A percentile compares a stretch with the other conserved stretches of the same genome.
Evolutionary conservation across 306 rosid genomes (phyloP).

Genomic region (Fagus sylvatica): DNA sequence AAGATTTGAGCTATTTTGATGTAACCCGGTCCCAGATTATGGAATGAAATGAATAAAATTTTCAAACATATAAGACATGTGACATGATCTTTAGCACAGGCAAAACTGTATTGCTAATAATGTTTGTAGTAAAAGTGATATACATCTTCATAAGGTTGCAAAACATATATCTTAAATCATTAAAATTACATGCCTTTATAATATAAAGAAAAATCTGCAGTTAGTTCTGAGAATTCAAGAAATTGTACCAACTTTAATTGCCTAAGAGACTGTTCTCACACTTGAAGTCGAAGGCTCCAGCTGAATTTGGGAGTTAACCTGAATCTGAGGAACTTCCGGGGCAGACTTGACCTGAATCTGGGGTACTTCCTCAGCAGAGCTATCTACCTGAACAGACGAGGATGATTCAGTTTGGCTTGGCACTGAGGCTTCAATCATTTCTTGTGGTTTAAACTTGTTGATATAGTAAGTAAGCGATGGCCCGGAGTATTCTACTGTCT

Average conservation of each 20-base stretch:
- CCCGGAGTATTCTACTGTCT: constrained; percentile 64
- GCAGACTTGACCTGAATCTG: constrained; percentile 37
- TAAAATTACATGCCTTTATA: not conserved
- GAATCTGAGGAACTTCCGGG: no score
- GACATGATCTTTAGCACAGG: not conserved
- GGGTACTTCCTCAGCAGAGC: constrained; percentile 28
- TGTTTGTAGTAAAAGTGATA: not conserved
- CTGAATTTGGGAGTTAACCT: constrained; percentile 29
- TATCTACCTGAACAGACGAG: constrained; percentile 30
- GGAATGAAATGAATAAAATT: not conserved
- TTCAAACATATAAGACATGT: not conserved
- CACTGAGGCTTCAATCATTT: constrained; percentile 43
- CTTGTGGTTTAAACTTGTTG: constrained; percentile 65
- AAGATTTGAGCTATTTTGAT: no score
- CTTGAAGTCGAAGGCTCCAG: constrained; percentile 19
- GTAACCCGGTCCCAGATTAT: no score
- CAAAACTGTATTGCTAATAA: not conserved
- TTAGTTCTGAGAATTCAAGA: constrained; percentile 16
- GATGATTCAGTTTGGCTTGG: constrained; percentile 40
- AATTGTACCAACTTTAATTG: constrained; percentile 12
- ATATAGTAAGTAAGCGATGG: constrained; percentile 82
- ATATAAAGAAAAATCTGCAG: not conserved
- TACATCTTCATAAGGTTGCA: constrained; percentile 3
- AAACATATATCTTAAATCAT: not conserved
- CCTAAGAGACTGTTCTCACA: constrained; percentile 35